phyloP scores from a whole-genome alignment of 116 monocot genomes.

The Trichopus zeylanicus region DNA sequence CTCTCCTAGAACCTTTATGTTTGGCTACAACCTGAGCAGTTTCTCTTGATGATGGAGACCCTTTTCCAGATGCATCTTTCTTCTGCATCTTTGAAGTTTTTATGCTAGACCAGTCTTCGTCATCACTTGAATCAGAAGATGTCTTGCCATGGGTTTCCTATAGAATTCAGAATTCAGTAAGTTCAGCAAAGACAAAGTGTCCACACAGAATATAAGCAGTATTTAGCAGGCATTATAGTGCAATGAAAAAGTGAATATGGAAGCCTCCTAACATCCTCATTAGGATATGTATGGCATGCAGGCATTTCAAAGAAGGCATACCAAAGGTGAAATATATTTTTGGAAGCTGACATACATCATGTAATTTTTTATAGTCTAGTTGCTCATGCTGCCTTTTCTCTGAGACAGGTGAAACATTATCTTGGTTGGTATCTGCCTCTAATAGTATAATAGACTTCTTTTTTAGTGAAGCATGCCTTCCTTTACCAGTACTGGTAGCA shows the following conservation, averaged over 20 bases:
- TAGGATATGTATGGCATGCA: no score
- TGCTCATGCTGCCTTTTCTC: constrained; percentile 44
- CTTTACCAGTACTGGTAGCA: constrained; percentile 13
- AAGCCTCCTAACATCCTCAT: no score
- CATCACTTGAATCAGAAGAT: constrained; percentile 64
- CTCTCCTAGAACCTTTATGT: constrained; percentile 5
- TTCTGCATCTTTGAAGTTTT: constrained; percentile 23
- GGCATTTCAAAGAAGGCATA: not conserved
- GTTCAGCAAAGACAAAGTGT: not conserved
- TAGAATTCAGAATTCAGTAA: constrained; percentile 13
- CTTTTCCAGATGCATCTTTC: constrained; percentile 7
- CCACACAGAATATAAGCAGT: no score
- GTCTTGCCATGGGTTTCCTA: constrained; percentile 57
- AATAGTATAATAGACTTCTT: constrained; percentile 2
- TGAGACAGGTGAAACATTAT: constrained; percentile 10
- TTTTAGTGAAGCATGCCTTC: not conserved
- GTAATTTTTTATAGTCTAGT: constrained; percentile 67
- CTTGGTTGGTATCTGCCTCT: constrained; percentile 18
- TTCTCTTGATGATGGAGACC: not conserved
- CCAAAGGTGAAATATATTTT: not conserved
- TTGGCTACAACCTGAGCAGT: not conserved
- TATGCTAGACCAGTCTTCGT: constrained; percentile 54
- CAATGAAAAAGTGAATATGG: not conserved
- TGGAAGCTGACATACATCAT: constrained; percentile 36
- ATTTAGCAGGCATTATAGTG: not conserved